Evolutionary conservation across 2,329 filamentous ascomycete genomes (phyloP), one percentile per base, ranked within the genome.

Genomic region (Ophiosphaerella korrae): DNA sequence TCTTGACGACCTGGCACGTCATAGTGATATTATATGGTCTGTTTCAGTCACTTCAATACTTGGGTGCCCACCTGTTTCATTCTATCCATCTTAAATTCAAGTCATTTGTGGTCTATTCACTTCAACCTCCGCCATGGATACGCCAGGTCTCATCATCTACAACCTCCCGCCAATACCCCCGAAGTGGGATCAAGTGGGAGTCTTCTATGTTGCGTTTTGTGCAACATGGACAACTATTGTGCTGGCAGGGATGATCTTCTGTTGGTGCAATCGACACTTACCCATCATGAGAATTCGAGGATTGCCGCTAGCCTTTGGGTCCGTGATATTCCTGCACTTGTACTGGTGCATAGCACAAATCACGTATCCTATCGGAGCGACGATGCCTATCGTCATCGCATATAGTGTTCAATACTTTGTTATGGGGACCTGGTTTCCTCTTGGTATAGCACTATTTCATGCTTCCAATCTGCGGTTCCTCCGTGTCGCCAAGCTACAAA

Each of bases 361-460:
- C 8, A 53, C 48, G 16, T 63, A 63, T 36, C 50, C 52, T 1
- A 36, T 61, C 3, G 57, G 53, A 2, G 42, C 36, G 5, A 50
- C 47, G 1, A 57, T 57, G 55, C 59, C 57, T 1, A 42, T 54
- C 2, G 46, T 59, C 29, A 50, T 52, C 24, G 57, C 57, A 2
- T 60, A 60, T 21, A 41, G 38, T 9, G 52, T 58, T 1, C 54
- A 60, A 32, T 63, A 57, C 45, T 60, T 53, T 29, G 42, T 61
- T 26, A 63, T 63, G 60, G 60, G 60, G 3, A 54, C 40, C 5
- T 59, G 55, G 55, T 55, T 57, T 21, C 60, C 60, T 13, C 45
- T 63, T 9, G 60, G 60, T 23, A 59, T 63, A n/a, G 57, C 55
- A 8, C 40, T 61, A 4, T 63, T 61, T 31, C 58, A 61, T 24